Base-by-base conservation (phyloP, 2,329 filamentous ascomycete genomes). In the Fusarium mangiferae region DNA sequence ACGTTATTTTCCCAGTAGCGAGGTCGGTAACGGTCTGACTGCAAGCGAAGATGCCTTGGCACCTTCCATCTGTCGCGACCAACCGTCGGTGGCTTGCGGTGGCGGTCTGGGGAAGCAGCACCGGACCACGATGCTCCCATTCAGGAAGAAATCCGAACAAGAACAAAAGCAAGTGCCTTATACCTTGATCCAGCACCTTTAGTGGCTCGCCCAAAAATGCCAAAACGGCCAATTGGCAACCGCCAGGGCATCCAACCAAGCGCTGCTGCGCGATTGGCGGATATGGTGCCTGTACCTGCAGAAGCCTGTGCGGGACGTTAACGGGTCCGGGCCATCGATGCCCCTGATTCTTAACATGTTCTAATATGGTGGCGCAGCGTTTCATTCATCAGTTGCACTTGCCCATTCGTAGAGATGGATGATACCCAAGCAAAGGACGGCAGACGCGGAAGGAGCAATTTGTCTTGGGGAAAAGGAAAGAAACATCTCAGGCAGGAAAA, bases 321-420 rank as follows among this genome's bases (percentile, higher is more conserved):
- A 54, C n/a, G 41, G 66, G 59, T 38, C 42, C 62, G 30, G 52
- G 63, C 48, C 59, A 69, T 70, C 46, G 67, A 70, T 46, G 67
- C 58, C 56, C 56, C 61, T 69, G 44, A 68, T 63, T 51, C 66
- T 70, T 74, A 76, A 67, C 54, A 56, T 56, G 39, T 58, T 67
- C 59, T 72, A 62, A 65, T 77, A 78, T 75, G 76, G 76, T 77
- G 76, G 72, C 76, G 73, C 46, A 75, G 73, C 70, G 76, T 78
- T 78, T 78, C 76, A 78, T 76, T 66, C 57, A 62, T 44, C 66
- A 57, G 65, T 66, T 66, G 48, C 66, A 63, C 70, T 75, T 72
- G 61, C 30, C 73, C 65, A 56, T 74, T 66, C 65, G 35, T 35
- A 66, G 72, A 75, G 45, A 45, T 68, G 39, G 41, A 68, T 75